Percentiles rank a stretch among this genome's conserved stretches.
Evolutionary conservation across 1,139 yeast species (phyloP).

Genomic region (Candida neerlandica): DNA sequence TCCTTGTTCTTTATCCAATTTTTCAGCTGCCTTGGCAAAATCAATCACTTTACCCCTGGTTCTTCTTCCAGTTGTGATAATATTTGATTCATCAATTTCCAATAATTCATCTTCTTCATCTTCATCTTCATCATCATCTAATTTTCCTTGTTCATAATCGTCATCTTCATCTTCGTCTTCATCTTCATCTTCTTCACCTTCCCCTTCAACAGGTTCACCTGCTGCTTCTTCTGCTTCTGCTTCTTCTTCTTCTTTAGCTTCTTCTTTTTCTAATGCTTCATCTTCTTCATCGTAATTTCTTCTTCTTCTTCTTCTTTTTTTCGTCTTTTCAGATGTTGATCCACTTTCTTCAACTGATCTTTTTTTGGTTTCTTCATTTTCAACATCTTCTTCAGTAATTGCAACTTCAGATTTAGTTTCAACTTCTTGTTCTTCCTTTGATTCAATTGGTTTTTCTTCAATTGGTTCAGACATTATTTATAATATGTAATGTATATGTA

Average conservation of each 20-base stretch:
- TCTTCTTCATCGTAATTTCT: constrained; percentile 53
- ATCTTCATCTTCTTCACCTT: constrained; percentile 44
- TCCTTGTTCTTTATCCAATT: constrained; percentile 57
- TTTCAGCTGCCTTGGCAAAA: constrained; percentile 80
- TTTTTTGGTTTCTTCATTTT: constrained; percentile 18
- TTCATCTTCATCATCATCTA: constrained; percentile 55
- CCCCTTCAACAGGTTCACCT: constrained; percentile 60
- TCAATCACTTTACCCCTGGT: constrained; percentile 90
- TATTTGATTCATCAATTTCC: constrained; percentile 84
- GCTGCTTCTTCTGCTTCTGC: constrained; percentile 36
- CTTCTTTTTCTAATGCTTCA: constrained; percentile 18
- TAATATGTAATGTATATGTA: neutral
- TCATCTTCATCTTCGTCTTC: constrained; percentile 62
- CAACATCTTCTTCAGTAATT: constrained; percentile 3
- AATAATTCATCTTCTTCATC: constrained; percentile 79
- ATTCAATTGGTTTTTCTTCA: constrained; percentile 11
- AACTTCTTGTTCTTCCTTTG: constrained; percentile 3
- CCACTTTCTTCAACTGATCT: constrained; percentile 16
- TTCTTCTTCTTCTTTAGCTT: constrained; percentile 30
- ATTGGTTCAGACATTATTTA: constrained; percentile 7
- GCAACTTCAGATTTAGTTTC: neutral
- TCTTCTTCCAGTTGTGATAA: constrained; percentile 82
- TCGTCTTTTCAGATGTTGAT: too few relatives aligned
- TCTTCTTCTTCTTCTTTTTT: constrained; percentile 48
- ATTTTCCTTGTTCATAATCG: constrained; percentile 45